phyloP scores from a whole-genome alignment of 2,329 filamentous ascomycete species.

The Nannizzia gypsea region DNA sequence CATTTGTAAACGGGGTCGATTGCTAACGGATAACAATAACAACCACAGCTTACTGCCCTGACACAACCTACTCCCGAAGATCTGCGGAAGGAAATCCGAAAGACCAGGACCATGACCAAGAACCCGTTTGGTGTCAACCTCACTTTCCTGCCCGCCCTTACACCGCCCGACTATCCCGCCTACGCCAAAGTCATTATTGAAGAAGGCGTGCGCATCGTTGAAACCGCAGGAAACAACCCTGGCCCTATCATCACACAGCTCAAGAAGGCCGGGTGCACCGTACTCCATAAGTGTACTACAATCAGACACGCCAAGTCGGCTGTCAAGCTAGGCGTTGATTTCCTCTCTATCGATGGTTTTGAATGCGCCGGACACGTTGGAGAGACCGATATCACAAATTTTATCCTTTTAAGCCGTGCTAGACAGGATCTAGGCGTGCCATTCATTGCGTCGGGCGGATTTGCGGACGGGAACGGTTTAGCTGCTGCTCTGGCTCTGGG shows the following conservation, averaged over 20 bases:
- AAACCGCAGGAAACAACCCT: constrained; percentile 82
- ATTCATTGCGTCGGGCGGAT: constrained; percentile 92
- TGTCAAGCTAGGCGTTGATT: constrained; percentile 89
- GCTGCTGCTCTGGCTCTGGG: constrained; percentile 83
- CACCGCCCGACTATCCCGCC: constrained; percentile 81
- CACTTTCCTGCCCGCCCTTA: constrained; percentile 78
- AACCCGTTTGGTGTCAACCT: constrained; percentile 79
- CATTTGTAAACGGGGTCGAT: neutral
- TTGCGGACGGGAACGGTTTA: constrained; percentile 85
- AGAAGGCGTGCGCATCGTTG: constrained; percentile 81
- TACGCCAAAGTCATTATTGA: constrained; percentile 90
- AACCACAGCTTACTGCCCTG: constrained; percentile 43
- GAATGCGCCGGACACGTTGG: constrained; percentile 70
- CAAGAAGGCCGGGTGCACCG: constrained; percentile 63
- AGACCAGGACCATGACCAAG: constrained; percentile 59
- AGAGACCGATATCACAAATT: constrained; percentile 43
- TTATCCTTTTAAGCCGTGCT: constrained; percentile 64
- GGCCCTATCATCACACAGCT: constrained; percentile 82
- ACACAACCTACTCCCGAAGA: constrained; percentile 88
- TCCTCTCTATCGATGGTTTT: constrained; percentile 92
- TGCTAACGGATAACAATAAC: neutral
- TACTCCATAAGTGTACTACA: constrained; percentile 96
- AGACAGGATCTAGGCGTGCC: constrained; percentile 71
- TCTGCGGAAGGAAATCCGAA: constrained; percentile 83
- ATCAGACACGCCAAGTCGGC: constrained; percentile 87